phyloP scores from a whole-genome alignment of 148 eudicot genomes.

The Pharnaceum exiguum region DNA sequence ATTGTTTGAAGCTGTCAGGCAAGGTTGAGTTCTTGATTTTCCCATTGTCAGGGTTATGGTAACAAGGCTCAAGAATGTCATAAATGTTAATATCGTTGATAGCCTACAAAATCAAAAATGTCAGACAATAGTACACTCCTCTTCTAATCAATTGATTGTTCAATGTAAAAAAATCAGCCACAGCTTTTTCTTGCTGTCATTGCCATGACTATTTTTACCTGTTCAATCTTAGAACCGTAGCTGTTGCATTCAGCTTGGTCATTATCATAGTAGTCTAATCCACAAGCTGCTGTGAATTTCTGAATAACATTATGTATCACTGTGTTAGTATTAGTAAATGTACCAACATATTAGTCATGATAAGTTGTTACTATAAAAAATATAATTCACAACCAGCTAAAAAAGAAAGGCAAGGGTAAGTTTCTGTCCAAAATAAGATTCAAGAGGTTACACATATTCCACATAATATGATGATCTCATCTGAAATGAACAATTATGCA shows the following conservation, averaged over 20 bases:
- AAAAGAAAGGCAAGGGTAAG: too few relatives aligned
- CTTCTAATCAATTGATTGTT: too few relatives aligned
- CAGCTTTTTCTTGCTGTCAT: too few relatives aligned
- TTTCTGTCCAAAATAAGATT: too few relatives aligned
- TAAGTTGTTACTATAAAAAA: too few relatives aligned
- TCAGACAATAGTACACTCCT: background rate
- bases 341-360: too few relatives aligned
- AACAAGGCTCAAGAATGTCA: slow-evolving; percentile 88
- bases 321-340: too few relatives aligned
- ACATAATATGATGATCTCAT: too few relatives aligned
- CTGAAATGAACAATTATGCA: too few relatives aligned
- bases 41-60: slow-evolving; percentile 38
- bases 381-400: too few relatives aligned
- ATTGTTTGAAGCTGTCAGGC: slow-evolving; percentile 57
- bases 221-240: slow-evolving; percentile 12
- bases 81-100: slow-evolving; percentile 58
- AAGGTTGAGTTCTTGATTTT: slow-evolving; percentile 28
- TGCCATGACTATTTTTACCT: slow-evolving; percentile 26
- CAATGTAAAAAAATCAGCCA: too few relatives aligned
- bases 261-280: slow-evolving; percentile 28
- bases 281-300: slow-evolving; percentile 36
- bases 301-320: slow-evolving; percentile 6
- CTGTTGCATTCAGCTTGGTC: slow-evolving; percentile 18
- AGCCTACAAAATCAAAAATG: slow-evolving; percentile 30
- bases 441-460: too few relatives aligned